phyloP scores from a whole-genome alignment of 495 filamentous ascomycete species.

The Articulospora tetracladia region DNA sequence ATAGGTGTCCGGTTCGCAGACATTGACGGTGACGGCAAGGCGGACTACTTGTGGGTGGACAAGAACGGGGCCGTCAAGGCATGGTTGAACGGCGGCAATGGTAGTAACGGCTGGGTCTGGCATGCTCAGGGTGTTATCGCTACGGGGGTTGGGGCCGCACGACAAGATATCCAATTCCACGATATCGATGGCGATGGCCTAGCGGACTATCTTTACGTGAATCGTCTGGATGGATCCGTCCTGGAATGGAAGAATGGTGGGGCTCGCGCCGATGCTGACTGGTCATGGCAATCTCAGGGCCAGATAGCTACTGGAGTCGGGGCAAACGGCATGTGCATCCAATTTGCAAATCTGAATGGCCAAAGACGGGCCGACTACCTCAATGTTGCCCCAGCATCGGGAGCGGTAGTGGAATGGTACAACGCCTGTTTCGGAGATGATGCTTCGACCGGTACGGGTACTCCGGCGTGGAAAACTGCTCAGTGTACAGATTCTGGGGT shows the following conservation, averaged over 20 bases:
- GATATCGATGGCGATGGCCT: slow-evolving; percentile 26
- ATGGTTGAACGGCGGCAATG: slow-evolving; percentile 7
- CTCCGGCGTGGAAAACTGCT: background rate
- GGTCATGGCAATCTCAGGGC: background rate
- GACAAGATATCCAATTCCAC: slow-evolving; percentile 13
- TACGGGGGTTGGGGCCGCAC: background rate
- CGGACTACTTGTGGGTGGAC: slow-evolving; percentile 26
- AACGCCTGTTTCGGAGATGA: no score
- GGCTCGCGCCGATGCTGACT: background rate
- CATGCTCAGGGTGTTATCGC: slow-evolving; percentile 11
- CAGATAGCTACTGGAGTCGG: background rate
- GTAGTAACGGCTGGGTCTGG: background rate
- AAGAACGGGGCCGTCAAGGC: slow-evolving; percentile 1
- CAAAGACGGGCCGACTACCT: background rate
- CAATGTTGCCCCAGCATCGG: background rate
- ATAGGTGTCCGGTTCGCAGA: slow-evolving; percentile 20
- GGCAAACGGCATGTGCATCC: background rate
- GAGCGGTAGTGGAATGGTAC: background rate
- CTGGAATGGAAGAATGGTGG: background rate
- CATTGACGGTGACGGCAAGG: slow-evolving; percentile 23
- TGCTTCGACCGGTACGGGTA: background rate
- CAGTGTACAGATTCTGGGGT: background rate
- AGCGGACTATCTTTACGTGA: slow-evolving; percentile 26
- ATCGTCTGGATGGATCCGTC: background rate
- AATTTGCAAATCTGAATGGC: background rate